Percentiles rank a stretch among this genome's conserved stretches.
phyloP scores from a whole-genome alignment of 2,329 filamentous ascomycete species.

The Xylaria sp. region DNA sequence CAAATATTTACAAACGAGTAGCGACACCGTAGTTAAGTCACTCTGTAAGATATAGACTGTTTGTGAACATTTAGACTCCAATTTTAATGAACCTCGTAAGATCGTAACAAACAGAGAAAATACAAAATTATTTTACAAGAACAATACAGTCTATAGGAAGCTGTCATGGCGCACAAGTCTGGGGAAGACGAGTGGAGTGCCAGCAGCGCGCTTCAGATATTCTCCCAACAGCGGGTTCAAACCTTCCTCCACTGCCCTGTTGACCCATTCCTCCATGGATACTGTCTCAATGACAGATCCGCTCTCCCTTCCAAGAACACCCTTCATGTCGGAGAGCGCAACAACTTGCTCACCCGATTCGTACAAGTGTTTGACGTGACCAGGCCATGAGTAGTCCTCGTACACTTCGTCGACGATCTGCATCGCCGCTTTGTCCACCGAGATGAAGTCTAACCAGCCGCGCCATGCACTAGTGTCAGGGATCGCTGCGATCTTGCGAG shows the following conservation, averaged over 20 bases:
- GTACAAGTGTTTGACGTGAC: conserved; percentile 33
- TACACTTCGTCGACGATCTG: conserved; percentile 33
- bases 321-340: conserved; percentile 27
- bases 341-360: conserved; percentile 30
- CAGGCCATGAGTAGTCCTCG: conserved; percentile 35
- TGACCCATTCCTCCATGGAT: conserved; percentile 29
- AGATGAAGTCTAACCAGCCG: conserved; percentile 32
- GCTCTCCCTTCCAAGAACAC: conserved; percentile 27
- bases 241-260: conserved; percentile 19
- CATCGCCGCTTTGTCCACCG: conserved; percentile 25
- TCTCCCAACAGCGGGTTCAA: conserved; percentile 31
- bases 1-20: too few species aligned
- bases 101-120: neutral
- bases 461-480: conserved; percentile 26
- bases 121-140: neutral
- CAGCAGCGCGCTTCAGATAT: conserved; percentile 23
- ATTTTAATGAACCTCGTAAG: too few species aligned
- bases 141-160: conserved; percentile 24
- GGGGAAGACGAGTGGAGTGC: conserved; percentile 25
- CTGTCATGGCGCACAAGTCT: conserved; percentile 25
- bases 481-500: conserved; percentile 14
- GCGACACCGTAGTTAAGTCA: too few species aligned
- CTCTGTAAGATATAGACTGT: too few species aligned
- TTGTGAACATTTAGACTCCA: too few species aligned
- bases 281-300: conserved; percentile 13